Evolutionary conservation across 2,329 filamentous ascomycete species (phyloP).

Genomic region (Colletotrichum sp.): DNA sequence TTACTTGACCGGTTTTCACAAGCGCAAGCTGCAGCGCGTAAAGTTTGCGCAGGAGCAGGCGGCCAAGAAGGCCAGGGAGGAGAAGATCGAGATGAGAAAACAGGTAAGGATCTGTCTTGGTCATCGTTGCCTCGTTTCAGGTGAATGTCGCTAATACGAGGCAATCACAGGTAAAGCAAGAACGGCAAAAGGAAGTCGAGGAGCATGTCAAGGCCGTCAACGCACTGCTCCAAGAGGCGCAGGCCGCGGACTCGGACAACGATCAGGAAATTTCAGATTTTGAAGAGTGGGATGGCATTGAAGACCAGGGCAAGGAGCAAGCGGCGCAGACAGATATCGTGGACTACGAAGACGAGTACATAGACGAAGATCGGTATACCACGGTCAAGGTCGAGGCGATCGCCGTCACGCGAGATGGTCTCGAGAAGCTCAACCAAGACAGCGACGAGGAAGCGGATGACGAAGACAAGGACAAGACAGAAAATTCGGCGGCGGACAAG

Average conservation of each 20-base stretch:
- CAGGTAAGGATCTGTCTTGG: conserved; percentile 60
- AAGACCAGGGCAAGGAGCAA: conserved; percentile 49
- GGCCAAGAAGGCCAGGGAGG: conserved; percentile 76
- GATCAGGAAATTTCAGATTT: conserved; percentile 42
- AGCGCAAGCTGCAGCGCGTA: conserved; percentile 85
- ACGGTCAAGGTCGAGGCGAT: conserved; percentile 94
- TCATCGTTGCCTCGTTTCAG: neutral
- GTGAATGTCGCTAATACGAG: neutral
- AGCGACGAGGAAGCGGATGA: conserved; percentile 35
- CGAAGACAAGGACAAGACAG: conserved; percentile 1
- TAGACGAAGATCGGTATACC: conserved; percentile 95
- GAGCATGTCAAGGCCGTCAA: conserved; percentile 82
- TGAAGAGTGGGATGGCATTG: conserved; percentile 71
- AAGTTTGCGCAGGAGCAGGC: conserved; percentile 87
- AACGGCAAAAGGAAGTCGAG: conserved; percentile 81
- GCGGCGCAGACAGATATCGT: conserved; percentile 55
- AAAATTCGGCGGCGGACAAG: conserved; percentile 33
- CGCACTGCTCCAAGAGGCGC: conserved; percentile 68
- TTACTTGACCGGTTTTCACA: conserved; percentile 95
- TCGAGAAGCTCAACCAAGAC: conserved; percentile 54
- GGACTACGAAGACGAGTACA: conserved; percentile 89
- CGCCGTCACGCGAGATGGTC: conserved; percentile 75
- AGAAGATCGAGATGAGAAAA: conserved; percentile 75
- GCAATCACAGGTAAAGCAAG: conserved; percentile 73
- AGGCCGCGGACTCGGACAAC: conserved; percentile 48